Percentiles rank a stretch among this genome's conserved stretches.
Evolutionary conservation across 768 basidiomycete species (phyloP).

Genomic region (Russula virescens): DNA sequence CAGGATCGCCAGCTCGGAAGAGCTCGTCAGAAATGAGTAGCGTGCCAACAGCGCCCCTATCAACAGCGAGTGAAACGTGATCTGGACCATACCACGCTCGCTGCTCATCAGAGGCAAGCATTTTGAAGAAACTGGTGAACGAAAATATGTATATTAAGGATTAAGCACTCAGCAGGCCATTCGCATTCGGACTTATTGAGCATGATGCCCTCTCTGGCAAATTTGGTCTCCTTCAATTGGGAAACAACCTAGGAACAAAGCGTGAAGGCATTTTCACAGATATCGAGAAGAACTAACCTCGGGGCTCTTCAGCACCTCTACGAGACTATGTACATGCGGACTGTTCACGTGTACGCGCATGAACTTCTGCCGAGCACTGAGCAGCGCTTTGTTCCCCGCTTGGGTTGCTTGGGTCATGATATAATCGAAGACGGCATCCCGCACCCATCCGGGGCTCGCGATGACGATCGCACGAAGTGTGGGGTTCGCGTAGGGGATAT

Average conservation of each 20-base stretch:
- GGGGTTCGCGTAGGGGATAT: conserved; percentile 76
- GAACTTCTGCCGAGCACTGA: conserved; percentile 76
- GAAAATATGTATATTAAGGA: not conserved
- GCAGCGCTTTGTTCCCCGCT: conserved; percentile 77
- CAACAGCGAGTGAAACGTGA: conserved; percentile 87
- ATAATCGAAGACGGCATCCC: conserved; percentile 81
- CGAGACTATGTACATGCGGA: conserved; percentile 91
- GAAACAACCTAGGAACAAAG: conserved; percentile 47
- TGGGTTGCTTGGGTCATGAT: conserved; percentile 75
- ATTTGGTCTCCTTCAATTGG: conserved; percentile 91
- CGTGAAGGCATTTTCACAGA: not conserved
- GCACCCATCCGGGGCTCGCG: conserved; percentile 94
- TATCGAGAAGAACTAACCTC: conserved; percentile 50
- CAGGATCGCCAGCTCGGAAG: conserved; percentile 86
- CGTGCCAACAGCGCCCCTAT: conserved; percentile 90
- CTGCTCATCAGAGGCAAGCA: conserved; percentile 91
- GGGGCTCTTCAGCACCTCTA: conserved; percentile 91
- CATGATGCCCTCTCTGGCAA: conserved; percentile 87
- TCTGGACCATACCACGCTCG: conserved; percentile 98
- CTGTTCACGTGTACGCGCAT: conserved; percentile 89
- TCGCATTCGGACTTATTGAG: conserved; percentile 63
- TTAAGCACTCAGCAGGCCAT: not conserved
- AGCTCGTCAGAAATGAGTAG: conserved; percentile 92
- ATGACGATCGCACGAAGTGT: conserved; percentile 86
- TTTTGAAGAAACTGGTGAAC: conserved; percentile 84